Conservation (phyloP, 2,329 filamentous ascomycete species). For the Trichothecium roseum region DNA sequence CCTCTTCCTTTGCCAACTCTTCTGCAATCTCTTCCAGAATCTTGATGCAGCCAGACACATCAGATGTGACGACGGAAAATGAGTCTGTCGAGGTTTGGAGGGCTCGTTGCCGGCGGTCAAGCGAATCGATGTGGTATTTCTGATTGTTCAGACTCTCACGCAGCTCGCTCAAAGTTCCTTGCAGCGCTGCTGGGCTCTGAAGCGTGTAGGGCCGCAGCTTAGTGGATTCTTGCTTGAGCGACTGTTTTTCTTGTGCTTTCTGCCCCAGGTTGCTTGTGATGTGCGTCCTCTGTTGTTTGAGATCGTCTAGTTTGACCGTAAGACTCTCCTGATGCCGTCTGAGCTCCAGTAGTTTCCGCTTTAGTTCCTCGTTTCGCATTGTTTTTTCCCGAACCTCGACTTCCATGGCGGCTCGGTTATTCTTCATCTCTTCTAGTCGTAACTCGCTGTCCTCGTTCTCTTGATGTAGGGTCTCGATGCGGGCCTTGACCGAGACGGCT, state of each 20-base stretch:
- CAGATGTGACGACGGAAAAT: constrained; percentile 71
- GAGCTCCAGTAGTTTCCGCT: constrained; percentile 70
- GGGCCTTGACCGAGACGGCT: constrained; percentile 71
- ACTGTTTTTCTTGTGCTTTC: constrained; percentile 58
- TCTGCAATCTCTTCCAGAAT: constrained; percentile 75
- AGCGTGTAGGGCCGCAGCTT: constrained; percentile 89
- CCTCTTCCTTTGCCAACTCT: constrained; percentile 86
- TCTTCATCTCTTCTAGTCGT: constrained; percentile 69
- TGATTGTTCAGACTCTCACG: constrained; percentile 68
- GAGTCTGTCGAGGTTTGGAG: constrained; percentile 88
- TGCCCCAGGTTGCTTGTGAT: constrained; percentile 64
- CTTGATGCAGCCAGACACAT: constrained; percentile 81
- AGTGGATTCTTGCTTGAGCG: constrained; percentile 70
- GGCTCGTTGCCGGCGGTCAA: constrained; percentile 80
- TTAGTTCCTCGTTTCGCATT: constrained; percentile 76
- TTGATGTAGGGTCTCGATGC: constrained; percentile 75
- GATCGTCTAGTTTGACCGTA: constrained; percentile 69
- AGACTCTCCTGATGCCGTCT: constrained; percentile 75
- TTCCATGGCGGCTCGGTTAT: constrained; percentile 72
- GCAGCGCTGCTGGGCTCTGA: constrained; percentile 75
- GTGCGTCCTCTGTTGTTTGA: constrained; percentile 68
- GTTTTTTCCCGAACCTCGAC: constrained; percentile 75
- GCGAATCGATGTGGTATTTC: constrained; percentile 73
- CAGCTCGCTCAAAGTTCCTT: constrained; percentile 72
- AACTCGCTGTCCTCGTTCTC: constrained; percentile 83